Evolutionary conservation across 257 asterid species (phyloP).

Genomic region (Capsicum chinense): DNA sequence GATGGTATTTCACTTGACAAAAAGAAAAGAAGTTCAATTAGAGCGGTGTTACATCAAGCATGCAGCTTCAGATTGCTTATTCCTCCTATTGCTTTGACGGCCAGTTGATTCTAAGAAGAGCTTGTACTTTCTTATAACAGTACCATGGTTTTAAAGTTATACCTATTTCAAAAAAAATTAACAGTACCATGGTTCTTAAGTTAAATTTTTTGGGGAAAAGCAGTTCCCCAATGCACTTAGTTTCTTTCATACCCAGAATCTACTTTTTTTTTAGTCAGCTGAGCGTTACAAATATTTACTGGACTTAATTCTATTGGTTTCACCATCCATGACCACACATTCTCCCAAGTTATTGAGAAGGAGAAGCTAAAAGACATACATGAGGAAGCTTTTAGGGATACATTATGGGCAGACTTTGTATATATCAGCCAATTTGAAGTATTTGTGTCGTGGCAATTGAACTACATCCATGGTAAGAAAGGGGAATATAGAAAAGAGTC

Average conservation of each 20-base stretch:
- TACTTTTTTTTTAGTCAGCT: not conserved
- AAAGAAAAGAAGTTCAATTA: not conserved
- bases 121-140: not conserved
- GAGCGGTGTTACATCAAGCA: not conserved
- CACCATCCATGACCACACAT: not conserved
- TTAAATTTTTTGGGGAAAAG: not conserved
- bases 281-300: not conserved
- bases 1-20: not conserved
- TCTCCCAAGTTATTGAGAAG: constrained; percentile 12
- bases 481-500: not conserved
- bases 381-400: not conserved
- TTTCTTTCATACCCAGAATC: not conserved
- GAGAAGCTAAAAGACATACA: not conserved
- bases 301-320: not conserved
- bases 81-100: constrained; percentile 7
- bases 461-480: not conserved
- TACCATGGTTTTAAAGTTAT: not conserved
- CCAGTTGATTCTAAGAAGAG: constrained; percentile 7
- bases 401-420: not conserved
- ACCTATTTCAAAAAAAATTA: too few species aligned
- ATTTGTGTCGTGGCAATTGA: not conserved
- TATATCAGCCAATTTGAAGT: not conserved
- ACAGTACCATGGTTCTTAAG: not conserved
- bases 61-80: constrained; percentile 22
- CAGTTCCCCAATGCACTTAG: not conserved